These are phyloP conservation scores for Blastobotrys raffinosifermentans DNA, from an alignment of 1,139 yeast species.

Conservation along the genomic window DNA sequence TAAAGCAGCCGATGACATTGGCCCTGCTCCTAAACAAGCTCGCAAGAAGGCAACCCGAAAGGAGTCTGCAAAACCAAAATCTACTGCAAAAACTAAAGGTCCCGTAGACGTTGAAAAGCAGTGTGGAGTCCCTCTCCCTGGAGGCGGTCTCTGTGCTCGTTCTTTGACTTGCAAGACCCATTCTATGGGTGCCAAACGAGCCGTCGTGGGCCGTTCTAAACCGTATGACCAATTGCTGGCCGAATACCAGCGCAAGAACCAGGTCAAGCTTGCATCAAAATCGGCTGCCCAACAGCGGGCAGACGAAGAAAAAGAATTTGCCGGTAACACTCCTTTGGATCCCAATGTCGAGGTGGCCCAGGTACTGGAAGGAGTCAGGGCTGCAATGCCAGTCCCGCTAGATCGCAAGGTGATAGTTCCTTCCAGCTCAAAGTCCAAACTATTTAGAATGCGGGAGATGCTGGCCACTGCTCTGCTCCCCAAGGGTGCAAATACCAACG, in stretches of 20 bases:
- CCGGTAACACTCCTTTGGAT: conserved; percentile 29
- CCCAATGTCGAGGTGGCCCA: conserved; percentile 95
- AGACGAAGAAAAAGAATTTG: conserved; percentile 29
- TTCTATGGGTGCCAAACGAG: conserved; percentile 96
- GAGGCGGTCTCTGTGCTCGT: conserved; percentile 91
- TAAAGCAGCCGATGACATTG: conserved; percentile 3
- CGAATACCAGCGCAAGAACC: conserved; percentile 87
- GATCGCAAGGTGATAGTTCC: conserved; percentile 73
- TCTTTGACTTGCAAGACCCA: conserved; percentile 95
- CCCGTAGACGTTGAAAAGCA: conserved; percentile 92
- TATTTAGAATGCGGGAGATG: conserved; percentile 64
- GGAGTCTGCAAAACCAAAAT: conserved; percentile 32
- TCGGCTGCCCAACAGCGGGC: conserved; percentile 31
- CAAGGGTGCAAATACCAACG: conserved; percentile 16
- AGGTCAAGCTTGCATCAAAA: conserved; percentile 65
- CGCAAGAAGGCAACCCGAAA: conserved; percentile 6
- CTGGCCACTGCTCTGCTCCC: conserved; percentile 34
- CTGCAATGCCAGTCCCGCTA: conserved; percentile 66
- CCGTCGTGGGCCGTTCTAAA: conserved; percentile 88
- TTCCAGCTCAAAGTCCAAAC: conserved; percentile 60
- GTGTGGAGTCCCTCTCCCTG: conserved; percentile 92
- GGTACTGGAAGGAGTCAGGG: conserved; percentile 86
- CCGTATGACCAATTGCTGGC: conserved; percentile 85
- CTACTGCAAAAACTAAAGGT: conserved; percentile 60
- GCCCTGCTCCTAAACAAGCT: conserved; percentile 8